Conservation (phyloP, 176 grass and related monocot species). For the Oryza australiensis region DNA sequence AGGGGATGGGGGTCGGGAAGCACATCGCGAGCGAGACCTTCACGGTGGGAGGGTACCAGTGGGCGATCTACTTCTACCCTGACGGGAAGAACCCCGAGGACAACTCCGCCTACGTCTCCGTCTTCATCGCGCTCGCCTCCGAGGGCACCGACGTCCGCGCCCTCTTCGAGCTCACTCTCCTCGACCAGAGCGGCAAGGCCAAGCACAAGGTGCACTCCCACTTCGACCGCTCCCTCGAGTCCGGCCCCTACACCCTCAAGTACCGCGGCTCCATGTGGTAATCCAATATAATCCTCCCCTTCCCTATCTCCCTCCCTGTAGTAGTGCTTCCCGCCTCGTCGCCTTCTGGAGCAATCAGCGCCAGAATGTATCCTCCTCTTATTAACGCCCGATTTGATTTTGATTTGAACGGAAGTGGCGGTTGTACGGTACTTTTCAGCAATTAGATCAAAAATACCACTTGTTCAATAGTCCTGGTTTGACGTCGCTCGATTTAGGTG, state of each 20-base stretch:
- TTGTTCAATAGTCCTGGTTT: neutral
- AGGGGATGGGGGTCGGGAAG: slow-evolving; percentile 94
- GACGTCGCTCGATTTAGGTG: neutral
- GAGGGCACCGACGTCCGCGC: slow-evolving; percentile 92
- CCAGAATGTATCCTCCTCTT: neutral
- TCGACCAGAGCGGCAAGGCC: slow-evolving; percentile 84
- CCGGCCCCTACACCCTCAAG: slow-evolving; percentile 84
- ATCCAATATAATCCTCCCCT: neutral
- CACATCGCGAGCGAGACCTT: slow-evolving; percentile 97
- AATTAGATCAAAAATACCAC: neutral
- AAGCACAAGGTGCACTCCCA: slow-evolving; percentile 93
- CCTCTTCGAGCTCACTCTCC: slow-evolving; percentile 91
- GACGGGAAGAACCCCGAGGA: slow-evolving; percentile 97
- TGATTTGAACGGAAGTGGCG: neutral
- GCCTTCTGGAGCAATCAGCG: neutral
- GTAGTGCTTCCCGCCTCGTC: neutral
- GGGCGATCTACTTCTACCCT: slow-evolving; percentile 96
- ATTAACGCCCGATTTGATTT: neutral
- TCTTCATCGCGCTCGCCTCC: slow-evolving; percentile 84
- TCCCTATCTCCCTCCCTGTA: neutral
- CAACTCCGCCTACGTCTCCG: slow-evolving; percentile 85
- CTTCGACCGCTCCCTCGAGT: slow-evolving; percentile 84
- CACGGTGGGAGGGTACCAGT: slow-evolving; percentile 81
- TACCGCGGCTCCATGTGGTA: slow-evolving; percentile 99
- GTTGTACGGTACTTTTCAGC: neutral